Evolutionary conservation across 306 rosid species (phyloP), one percentile per base, ranked within the genome.

Genomic region (Lupinus albus): DNA sequence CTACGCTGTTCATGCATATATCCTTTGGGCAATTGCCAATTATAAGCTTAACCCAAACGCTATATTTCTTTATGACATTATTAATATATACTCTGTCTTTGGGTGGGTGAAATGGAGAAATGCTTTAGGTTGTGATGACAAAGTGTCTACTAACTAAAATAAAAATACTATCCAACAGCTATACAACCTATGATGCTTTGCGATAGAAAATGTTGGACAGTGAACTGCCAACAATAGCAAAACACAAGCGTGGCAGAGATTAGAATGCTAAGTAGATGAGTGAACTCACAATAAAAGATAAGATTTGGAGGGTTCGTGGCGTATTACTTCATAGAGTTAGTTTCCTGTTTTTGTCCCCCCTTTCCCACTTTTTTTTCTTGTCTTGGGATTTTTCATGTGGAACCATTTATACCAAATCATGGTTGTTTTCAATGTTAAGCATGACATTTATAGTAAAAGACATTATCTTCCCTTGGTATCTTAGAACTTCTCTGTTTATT

Each of bases 391-490:
- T 65, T 59, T 62, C 38, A 59, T 11, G 12, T 42, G 49, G 32
- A 42, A 41, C 17, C 68, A 4, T 58, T 48, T 63, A 56, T 38
- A 33, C 68, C 38, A 75, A 28, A 57, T 12, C 9, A 11, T 68
- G 7, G 13, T 35, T 30, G 7, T 30, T 68, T 67, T 51, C 50
- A 17, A 25, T 48, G 35, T 52, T n/a, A 41, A 54, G 5, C 13
- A 45, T 53, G 14, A 0, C 32, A 35, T 68, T 46, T 9, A 35
- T 46, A 7, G 21, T 68, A 15, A 10, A 50, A 41, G 54, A 14
- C 18, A 62, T 72, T 52, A 44, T 73, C 57, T 36, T 10, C 55
- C 70, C 33, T 57, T 32, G n/a, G 53, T 47, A 42, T 65, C 35
- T 64, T 52, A 60, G 67, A 33, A 52, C 47, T 35, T 44, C 64